Base-by-base conservation (phyloP, 2,329 filamentous ascomycete species). In the Monilinia aucupariae region DNA sequence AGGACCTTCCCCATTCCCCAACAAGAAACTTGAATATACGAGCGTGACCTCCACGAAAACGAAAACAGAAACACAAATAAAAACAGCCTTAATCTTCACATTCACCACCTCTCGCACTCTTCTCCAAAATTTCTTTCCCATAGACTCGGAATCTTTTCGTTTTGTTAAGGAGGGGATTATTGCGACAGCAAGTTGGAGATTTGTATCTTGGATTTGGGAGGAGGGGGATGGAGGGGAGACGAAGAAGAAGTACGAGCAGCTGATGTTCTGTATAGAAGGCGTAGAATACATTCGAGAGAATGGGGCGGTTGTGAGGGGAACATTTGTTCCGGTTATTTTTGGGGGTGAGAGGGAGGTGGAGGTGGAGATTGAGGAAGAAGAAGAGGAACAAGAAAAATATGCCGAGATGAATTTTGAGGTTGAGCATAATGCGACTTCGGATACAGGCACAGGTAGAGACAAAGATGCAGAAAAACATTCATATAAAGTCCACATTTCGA, bases 101-200 rank as follows among this genome's bases (percentile, higher is more conserved):
- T 37, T 37, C 6, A 77, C 73, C 52, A 78, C 76, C 34, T 72
- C 71, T 30, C 70, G 71, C 4, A 78, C 75, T 0, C 63, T 77
- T 1, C 69, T 78, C 0, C 72, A 77, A 52, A 78, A 75, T 41
- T 67, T 78, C 0, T 72, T 78, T 45, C 76, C 76, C 7, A 59
- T 47, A 22, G 37, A 55, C 12, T 45, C 22, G 2, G 9, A 39
- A 27, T 30, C 34, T 1, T 47, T 59, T 65, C 49, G 70, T 63
- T 34, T 32, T 78, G 74, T 41, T 78, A 80, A 67, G 75, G 83
- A 20, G 83, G 83, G 0, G 76, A 88, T 1, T 86, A 84, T 69
- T 79, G 88, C 20, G 84, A 88, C 64, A 83, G 82, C 0, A 80
- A 87, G 1, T 73, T 84, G 64, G 85, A 85, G 37, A 12, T 60